Conservation (phyloP, 2,329 filamentous ascomycete species). For the Harringtonia lauricola region DNA sequence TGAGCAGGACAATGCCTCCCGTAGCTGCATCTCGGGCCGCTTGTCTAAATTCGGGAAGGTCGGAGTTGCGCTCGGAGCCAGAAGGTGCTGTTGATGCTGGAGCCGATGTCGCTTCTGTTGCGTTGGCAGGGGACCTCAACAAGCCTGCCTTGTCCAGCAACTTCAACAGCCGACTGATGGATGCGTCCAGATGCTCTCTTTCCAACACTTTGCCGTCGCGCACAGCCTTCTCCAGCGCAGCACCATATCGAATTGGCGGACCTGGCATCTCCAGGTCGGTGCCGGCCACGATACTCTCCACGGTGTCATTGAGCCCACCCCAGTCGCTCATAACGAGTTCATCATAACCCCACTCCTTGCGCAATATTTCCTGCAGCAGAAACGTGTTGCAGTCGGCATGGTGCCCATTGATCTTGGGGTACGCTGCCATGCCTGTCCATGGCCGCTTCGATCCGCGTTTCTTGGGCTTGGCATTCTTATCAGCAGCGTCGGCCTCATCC, state of each 20-base stretch:
- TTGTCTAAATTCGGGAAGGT: slow-evolving; percentile 10
- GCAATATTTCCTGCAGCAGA: slow-evolving; percentile 23
- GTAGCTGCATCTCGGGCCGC: slow-evolving; percentile 11
- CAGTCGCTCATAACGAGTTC: slow-evolving; percentile 29
- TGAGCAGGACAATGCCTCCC: slow-evolving; percentile 13
- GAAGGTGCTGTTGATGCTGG: neutral
- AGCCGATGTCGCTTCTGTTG: slow-evolving; percentile 4
- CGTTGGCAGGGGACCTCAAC: neutral
- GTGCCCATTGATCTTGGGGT: slow-evolving; percentile 27
- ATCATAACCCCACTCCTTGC: slow-evolving; percentile 26
- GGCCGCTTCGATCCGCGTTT: slow-evolving; percentile 18
- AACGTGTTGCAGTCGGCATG: slow-evolving; percentile 25
- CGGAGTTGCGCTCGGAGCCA: slow-evolving; percentile 2
- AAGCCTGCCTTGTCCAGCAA: slow-evolving; percentile 3
- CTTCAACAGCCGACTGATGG: slow-evolving; percentile 12
- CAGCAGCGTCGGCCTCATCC: neutral
- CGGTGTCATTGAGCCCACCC: slow-evolving; percentile 9
- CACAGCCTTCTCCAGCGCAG: slow-evolving; percentile 8
- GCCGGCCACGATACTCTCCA: slow-evolving; percentile 13
- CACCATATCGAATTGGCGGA: slow-evolving; percentile 14
- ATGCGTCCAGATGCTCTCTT: slow-evolving; percentile 13
- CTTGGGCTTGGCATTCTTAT: neutral
- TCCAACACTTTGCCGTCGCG: slow-evolving; percentile 11
- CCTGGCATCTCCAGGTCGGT: slow-evolving; percentile 21
- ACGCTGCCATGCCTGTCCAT: slow-evolving; percentile 25